Percentiles rank a stretch among this genome's conserved stretches.
phyloP scores from a whole-genome alignment of 495 filamentous ascomycete genomes.

The Penicillium pancosmium region DNA sequence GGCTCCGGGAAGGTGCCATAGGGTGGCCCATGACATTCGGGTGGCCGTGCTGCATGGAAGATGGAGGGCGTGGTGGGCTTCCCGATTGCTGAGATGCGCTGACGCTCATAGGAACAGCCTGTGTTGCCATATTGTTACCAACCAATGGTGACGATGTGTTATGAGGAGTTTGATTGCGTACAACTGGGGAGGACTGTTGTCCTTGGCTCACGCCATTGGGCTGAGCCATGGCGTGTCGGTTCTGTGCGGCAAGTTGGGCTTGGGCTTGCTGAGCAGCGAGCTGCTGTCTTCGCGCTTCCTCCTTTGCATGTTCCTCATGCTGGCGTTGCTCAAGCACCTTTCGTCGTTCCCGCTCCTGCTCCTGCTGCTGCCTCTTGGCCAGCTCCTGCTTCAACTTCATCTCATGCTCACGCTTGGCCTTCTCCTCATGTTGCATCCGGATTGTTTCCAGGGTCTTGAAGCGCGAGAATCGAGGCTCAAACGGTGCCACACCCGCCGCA shows the following conservation, averaged over 20 bases:
- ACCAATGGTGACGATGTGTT: slow-evolving; percentile 77
- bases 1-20: slow-evolving; percentile 79
- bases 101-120: slow-evolving; percentile 74
- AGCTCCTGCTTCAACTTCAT: slow-evolving; percentile 61
- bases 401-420: slow-evolving; percentile 61
- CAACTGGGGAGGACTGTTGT: slow-evolving; percentile 75
- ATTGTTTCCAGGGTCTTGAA: slow-evolving; percentile 92
- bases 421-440: slow-evolving; percentile 73
- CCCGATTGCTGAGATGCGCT: slow-evolving; percentile 78
- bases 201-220: slow-evolving; percentile 66
- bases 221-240: slow-evolving; percentile 51
- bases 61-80: slow-evolving; percentile 74
- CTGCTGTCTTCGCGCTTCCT: slow-evolving; percentile 48
- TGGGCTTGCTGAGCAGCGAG: slow-evolving; percentile 54
- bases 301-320: slow-evolving; percentile 51
- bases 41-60: slow-evolving; percentile 72
- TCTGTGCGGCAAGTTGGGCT: slow-evolving; percentile 47
- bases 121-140: slow-evolving; percentile 51
- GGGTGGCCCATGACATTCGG: slow-evolving; percentile 66
- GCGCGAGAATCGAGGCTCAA: slow-evolving; percentile 84
- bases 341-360: slow-evolving; percentile 48
- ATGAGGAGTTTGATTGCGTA: slow-evolving; percentile 79
- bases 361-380: slow-evolving; percentile 52
- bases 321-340: slow-evolving; percentile 49
- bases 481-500: slow-evolving; percentile 66